A percentile compares a stretch with the other conserved stretches of the same genome.
These are phyloP conservation scores for Cryphonectria radicalis DNA, from an alignment of 2,329 filamentous ascomycete species.

Conservation along the genomic window DNA sequence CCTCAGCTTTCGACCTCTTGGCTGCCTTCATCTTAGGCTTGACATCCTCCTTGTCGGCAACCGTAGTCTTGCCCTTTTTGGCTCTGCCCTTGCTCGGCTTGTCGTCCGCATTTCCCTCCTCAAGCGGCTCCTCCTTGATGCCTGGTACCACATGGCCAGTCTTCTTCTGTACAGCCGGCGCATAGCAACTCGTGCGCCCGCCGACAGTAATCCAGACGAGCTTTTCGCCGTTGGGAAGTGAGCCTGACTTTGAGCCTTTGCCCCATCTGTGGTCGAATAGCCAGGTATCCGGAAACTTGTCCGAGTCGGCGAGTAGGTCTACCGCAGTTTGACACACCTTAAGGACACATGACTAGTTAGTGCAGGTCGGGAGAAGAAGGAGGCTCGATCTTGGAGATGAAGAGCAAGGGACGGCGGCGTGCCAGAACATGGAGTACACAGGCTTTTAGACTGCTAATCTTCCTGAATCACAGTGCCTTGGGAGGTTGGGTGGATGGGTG, in stretches of 20 bases:
- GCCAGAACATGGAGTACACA: not conserved
- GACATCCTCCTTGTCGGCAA: slow-evolving; percentile 35
- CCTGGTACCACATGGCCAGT: slow-evolving; percentile 48
- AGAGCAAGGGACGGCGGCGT: not conserved
- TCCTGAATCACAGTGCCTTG: not conserved
- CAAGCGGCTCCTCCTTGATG: slow-evolving; percentile 48
- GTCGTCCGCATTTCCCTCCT: slow-evolving; percentile 38
- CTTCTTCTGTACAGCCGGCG: slow-evolving; percentile 87
- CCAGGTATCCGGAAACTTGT: slow-evolving; percentile 85
- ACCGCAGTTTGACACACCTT: slow-evolving; percentile 77
- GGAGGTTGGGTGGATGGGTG: not conserved
- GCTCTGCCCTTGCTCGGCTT: slow-evolving; percentile 33
- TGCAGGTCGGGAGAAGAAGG: not conserved
- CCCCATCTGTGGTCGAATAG: slow-evolving; percentile 88
- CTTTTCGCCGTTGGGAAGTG: slow-evolving; percentile 81
- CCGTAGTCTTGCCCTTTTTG: slow-evolving; percentile 32
- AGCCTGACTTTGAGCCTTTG: slow-evolving; percentile 74
- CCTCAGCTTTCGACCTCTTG: slow-evolving; percentile 23
- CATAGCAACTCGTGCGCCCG: slow-evolving; percentile 87
- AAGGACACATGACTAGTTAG: not conserved
- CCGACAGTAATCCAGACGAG: slow-evolving; percentile 88
- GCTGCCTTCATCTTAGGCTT: slow-evolving; percentile 33
- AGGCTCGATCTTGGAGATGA: not conserved
- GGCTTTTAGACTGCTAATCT: too few species aligned
- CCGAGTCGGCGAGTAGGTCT: slow-evolving; percentile 78